phyloP scores from a whole-genome alignment of 345 rosid species.

The Populus simonii region DNA sequence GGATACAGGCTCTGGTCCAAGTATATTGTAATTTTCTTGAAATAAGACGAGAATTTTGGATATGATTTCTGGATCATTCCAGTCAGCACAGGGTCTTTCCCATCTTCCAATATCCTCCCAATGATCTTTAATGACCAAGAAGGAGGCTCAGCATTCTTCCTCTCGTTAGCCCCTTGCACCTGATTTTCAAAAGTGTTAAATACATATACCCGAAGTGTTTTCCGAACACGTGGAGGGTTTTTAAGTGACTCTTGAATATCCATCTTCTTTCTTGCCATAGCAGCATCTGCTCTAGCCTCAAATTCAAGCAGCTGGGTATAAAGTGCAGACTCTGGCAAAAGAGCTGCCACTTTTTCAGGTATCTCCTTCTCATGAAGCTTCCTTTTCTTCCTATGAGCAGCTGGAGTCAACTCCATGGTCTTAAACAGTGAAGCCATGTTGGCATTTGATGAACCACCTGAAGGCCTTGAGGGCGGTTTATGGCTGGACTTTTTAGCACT shows the following conservation, averaged over 20 bases:
- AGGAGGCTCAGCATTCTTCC: conserved; percentile 30
- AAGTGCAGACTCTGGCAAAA: conserved; percentile 48
- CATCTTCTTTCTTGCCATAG: conserved; percentile 46
- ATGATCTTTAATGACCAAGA: conserved; percentile 59
- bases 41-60: conserved; percentile 53
- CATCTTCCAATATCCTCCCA: conserved; percentile 59
- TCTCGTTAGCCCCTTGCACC: conserved; percentile 27
- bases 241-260: conserved; percentile 50
- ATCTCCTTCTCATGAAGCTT: conserved; percentile 50
- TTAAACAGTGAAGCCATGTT: conserved; percentile 38
- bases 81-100: conserved; percentile 48
- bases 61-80: conserved; percentile 34
- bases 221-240: conserved; percentile 40
- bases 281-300: conserved; percentile 48
- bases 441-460: conserved; percentile 37
- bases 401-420: conserved; percentile 55
- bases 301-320: conserved; percentile 54
- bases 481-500: conserved; percentile 43
- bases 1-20: conserved; percentile 58
- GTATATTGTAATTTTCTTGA: conserved; percentile 53
- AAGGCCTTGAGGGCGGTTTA: conserved; percentile 48
- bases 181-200: conserved; percentile 52
- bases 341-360: conserved; percentile 48
- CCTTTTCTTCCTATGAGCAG: conserved; percentile 41
- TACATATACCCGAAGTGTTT: conserved; percentile 49